Conservation (phyloP, 805 yeast species). For the Kodamaea kakaduensis region DNA sequence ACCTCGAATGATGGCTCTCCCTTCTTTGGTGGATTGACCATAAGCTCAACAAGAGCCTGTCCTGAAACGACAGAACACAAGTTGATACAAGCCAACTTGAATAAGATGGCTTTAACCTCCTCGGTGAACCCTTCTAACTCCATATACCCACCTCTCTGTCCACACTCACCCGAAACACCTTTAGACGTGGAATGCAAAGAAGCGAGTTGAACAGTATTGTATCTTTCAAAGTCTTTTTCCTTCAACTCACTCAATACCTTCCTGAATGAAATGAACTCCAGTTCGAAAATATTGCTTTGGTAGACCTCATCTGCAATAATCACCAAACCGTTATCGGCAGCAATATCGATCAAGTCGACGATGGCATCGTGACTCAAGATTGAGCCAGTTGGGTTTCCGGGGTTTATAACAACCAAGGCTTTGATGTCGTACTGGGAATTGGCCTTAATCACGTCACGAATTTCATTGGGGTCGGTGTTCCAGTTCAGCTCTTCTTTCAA, state of each 20-base stretch:
- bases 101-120: conserved; percentile 65
- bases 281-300: conserved; percentile 84
- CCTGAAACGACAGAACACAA: conserved; percentile 94
- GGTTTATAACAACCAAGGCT: conserved; percentile 89
- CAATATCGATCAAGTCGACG: conserved; percentile 66
- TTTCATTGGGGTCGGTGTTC: conserved; percentile 72
- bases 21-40: conserved; percentile 83
- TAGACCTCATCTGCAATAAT: conserved; percentile 97
- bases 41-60: conserved; percentile 86
- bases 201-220: conserved; percentile 76
- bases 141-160: conserved; percentile 99
- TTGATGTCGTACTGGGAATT: conserved; percentile 53
- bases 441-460: conserved; percentile 49
- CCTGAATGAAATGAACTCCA: conserved; percentile 81
- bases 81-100: conserved; percentile 86
- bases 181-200: conserved; percentile 97
- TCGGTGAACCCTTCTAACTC: conserved; percentile 78
- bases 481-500: conserved; percentile 77
- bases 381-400: conserved; percentile 98
- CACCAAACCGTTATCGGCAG: conserved; percentile 80
- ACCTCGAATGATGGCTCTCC: conserved; percentile 73
- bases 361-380: conserved; percentile 64
- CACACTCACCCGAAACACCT: conserved; percentile 98
- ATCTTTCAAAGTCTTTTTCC: conserved; percentile 47
- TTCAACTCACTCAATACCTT: conserved; percentile 69